Base-by-base conservation (phyloP, 306 rosid species). In the Ziziphus jujuba region DNA sequence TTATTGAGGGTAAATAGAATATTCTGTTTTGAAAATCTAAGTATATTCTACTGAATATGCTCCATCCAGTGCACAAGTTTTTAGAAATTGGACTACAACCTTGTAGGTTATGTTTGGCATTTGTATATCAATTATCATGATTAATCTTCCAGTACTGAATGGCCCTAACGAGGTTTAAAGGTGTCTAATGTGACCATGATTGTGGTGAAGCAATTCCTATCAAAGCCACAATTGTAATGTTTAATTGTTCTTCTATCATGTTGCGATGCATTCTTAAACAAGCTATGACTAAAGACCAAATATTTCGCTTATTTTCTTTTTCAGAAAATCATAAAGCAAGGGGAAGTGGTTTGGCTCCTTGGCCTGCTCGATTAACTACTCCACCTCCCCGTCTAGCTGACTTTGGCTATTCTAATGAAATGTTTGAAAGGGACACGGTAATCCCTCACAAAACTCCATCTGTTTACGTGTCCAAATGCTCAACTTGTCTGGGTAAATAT, bases 321-420 rank as follows among this genome's bases (percentile, higher is more conserved):
- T 80, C 89, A 95, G 99, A 79, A 78, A 89, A 74, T 77, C 79
- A 87, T 44, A 76, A 48, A 81, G 83, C 73, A 66, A 78, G 78
- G 73, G 99, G 99, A 66, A 95, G 96, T 76, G 99, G 91, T 66
- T 79, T 95, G 83, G 95, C 96, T 72, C 97, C 96, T 64, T 95
- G 99, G 99, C 99, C 99, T 45, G 83, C 90, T 68, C 84, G 99
- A 63, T 83, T 91, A 84, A 95, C 91, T 47, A 78, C 87, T 66
- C 88, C 99, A 52, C 92, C 99, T 77, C 95, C 99, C 57, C 85
- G 97, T 72, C 86, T 95, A 67, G 89, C 87, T 44, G 99, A 95
- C 78, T 95, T 95, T 59, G 86, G 95, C 81, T 81, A 80, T 67
- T 85, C 99, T 52, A 65, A 31, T 66, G 97, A 90, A 52, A 78